Percentiles rank a stretch among this genome's conserved stretches.
Evolutionary conservation across 441 rosid species (phyloP).

Genomic region (Pelargonium australe): DNA sequence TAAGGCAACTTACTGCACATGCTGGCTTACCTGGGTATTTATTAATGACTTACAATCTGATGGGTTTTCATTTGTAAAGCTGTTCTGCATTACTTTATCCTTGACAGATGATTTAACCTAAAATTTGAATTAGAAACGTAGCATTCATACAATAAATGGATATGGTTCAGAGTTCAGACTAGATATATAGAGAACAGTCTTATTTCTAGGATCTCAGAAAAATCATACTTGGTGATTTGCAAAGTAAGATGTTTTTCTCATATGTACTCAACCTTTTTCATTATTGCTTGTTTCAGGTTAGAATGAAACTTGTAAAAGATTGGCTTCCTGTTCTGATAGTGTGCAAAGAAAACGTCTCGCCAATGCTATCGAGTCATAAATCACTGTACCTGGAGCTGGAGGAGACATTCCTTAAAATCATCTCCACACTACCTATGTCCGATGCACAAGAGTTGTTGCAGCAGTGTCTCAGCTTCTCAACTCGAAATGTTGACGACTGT

Average conservation of each 20-base stretch:
- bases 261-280: neutral
- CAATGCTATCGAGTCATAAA: conserved; percentile 39
- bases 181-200: neutral
- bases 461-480: conserved; percentile 64
- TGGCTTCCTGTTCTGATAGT: conserved; percentile 71
- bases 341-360: conserved; percentile 47
- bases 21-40: too few relatives aligned
- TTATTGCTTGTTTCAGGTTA: conserved; percentile 37
- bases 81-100: too few relatives aligned
- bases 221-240: too few relatives aligned
- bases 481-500: conserved; percentile 56
- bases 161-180: too few relatives aligned
- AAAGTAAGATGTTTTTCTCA: neutral
- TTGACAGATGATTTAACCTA: too few relatives aligned
- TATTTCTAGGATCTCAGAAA: too few relatives aligned
- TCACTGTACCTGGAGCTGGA: conserved; percentile 51
- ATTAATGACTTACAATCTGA: too few relatives aligned
- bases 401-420: conserved; percentile 57
- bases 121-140: too few relatives aligned
- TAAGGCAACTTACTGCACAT: too few relatives aligned
- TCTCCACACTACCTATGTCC: conserved; percentile 55
- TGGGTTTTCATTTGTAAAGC: too few relatives aligned
- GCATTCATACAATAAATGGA: too few relatives aligned
- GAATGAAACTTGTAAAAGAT: conserved; percentile 54
- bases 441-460: conserved; percentile 51